These are phyloP conservation scores for Backusella luteola DNA, from an alignment of 192 early-diverging fungal species.

Conservation along the genomic window DNA sequence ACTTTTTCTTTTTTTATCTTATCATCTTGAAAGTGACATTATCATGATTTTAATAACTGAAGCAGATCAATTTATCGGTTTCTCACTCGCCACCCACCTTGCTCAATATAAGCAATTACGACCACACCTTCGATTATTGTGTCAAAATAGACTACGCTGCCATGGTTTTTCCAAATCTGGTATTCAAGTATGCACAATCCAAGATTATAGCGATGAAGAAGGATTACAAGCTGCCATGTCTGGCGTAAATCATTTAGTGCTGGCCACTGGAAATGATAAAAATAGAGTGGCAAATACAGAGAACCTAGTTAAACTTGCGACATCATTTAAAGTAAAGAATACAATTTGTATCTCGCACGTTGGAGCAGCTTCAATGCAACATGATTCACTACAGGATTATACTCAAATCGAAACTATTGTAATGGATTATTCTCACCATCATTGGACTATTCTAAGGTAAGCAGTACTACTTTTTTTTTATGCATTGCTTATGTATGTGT, in stretches of 20 bases:
- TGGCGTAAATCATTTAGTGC: conserved; percentile 25
- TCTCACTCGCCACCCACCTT: conserved; percentile 23
- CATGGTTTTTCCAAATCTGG: conserved; percentile 18
- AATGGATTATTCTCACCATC: conserved; percentile 1
- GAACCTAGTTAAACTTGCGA: conserved; percentile 16
- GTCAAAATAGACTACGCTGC: conserved; percentile 21
- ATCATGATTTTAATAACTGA: conserved; percentile 30
- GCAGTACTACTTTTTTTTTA: not conserved
- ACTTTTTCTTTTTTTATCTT: not conserved
- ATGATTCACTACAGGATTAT: conserved; percentile 20
- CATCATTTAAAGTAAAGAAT: conserved; percentile 17
- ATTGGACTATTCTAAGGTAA: conserved; percentile 33
- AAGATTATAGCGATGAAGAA: conserved; percentile 28
- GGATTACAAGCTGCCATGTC: conserved; percentile 12
- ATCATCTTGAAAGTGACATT: not conserved
- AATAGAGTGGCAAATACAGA: conserved; percentile 22
- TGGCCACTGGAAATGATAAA: conserved; percentile 28
- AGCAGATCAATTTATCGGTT: conserved; percentile 33
- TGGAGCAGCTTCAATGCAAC: conserved; percentile 19
- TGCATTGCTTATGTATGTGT: not conserved
- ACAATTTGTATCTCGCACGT: conserved; percentile 32
- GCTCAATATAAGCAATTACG: conserved; percentile 13
- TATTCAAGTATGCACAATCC: conserved; percentile 11
- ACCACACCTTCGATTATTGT: conserved; percentile 13
- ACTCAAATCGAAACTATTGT: conserved; percentile 30